Evolutionary conservation across 345 rosid genomes (phyloP), one percentile per base, ranked within the genome.

Genomic region (Erodium maritimum): DNA sequence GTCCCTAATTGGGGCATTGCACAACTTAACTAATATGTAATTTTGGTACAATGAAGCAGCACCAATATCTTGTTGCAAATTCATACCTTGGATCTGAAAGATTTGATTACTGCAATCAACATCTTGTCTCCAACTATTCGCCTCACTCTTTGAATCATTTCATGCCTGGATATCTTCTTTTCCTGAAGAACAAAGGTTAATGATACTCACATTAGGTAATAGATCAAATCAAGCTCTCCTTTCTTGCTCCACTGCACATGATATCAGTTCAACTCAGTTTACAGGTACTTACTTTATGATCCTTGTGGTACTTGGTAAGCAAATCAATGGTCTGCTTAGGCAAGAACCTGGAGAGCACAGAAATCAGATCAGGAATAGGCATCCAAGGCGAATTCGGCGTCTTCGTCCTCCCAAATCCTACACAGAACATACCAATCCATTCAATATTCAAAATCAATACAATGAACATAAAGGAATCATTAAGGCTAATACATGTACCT

Each of bases 321-420:
- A 70, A 61, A 23, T 52, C 37, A 46, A 85, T 55, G 7, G 71
- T 55, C 0, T 72, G 53, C 23, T 82, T 72, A 52, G 86, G 66
- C 64, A 93, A 58, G 58, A 77, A 75, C 75, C 80, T 74, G 0
- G 91, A 80, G 5, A 93, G 79, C 23, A 75, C 75, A 12, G 86
- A 68, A 50, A 93, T 78, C 37, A 83, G 73, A 55, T 72, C 69
- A 24, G 89, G 79, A 68, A 88, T 83, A 5, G 87, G 77, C 80
- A 91, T 79, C 91, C 93, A 88, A 9, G 96, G 94, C 1, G 90
- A 86, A 66, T 70, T 82, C 50, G 82, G 78, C 42, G 24, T 68
- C 66, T 69, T 77, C 55, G 62, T 55, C 56, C 51, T 60, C 19
- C 60, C 19, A 7, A 67, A 65, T 3, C 78, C 84, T 83, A 69